These are phyloP conservation scores for Eucalyptus sideroxylon DNA, from an alignment of 345 rosid species.

Conservation along the genomic window DNA sequence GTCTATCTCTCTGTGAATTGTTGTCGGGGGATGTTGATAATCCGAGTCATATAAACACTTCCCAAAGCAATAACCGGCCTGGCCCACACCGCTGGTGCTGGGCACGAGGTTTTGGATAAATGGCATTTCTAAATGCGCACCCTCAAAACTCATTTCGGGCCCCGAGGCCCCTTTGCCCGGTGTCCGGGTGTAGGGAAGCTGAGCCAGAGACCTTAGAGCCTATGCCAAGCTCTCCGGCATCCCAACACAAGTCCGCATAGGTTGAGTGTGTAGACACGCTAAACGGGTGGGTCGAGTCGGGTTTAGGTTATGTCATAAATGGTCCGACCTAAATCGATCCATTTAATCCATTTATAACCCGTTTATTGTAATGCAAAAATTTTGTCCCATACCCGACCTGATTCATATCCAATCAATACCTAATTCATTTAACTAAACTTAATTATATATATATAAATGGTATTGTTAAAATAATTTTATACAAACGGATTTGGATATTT, in stretches of 20 bases:
- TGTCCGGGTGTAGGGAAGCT: fast-evolving
- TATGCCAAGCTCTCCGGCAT: fast-evolving
- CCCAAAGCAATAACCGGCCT: background rate
- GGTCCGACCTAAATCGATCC: no score
- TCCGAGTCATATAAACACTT: background rate
- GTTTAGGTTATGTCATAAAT: no score
- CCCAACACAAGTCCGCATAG: fast-evolving
- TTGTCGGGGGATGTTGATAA: background rate
- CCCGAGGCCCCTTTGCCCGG: fast-evolving
- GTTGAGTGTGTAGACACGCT: no score
- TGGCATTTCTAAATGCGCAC: background rate
- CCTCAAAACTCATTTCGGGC: background rate
- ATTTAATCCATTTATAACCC: no score
- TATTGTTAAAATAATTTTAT: no score
- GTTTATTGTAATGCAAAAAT: no score
- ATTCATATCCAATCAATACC: fast-evolving
- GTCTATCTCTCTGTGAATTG: background rate
- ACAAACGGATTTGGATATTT: no score
- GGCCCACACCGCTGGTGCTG: background rate
- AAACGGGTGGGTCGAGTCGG: no score
- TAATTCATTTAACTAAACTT: no score
- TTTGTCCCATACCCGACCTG: no score
- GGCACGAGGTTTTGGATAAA: background rate
- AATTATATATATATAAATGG: no score
- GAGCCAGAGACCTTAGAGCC: fast-evolving